A percentile compares a stretch with the other conserved stretches of the same genome.
phyloP scores from a whole-genome alignment of 352 stramenopile species.

The Aphanomyces invadans region DNA sequence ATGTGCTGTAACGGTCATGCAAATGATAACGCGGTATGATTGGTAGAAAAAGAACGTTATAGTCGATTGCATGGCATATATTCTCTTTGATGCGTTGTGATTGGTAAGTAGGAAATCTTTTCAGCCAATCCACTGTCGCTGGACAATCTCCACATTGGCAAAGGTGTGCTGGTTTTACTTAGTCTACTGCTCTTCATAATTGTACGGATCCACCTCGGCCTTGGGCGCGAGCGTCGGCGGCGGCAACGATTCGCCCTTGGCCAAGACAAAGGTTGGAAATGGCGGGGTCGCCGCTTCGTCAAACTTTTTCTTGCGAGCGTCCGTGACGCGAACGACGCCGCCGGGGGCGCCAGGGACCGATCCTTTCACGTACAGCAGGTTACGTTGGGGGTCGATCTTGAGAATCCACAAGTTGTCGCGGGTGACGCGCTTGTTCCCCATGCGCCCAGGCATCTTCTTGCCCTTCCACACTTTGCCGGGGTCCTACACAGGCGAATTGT shows the following conservation, averaged over 20 bases:
- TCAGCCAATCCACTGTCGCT: too few species aligned
- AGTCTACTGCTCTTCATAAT: conserved; percentile 59
- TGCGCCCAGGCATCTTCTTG: conserved; percentile 99
- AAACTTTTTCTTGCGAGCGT: conserved; percentile 80
- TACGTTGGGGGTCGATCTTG: conserved; percentile 88
- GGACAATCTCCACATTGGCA: neutral
- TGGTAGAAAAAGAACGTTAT: too few species aligned
- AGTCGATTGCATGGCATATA: too few species aligned
- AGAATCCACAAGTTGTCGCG: conserved; percentile 94
- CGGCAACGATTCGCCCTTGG: conserved; percentile 42
- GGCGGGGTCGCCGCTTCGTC: conserved; percentile 37
- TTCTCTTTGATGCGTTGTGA: too few species aligned
- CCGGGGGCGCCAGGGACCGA: conserved; percentile 87
- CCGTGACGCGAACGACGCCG: conserved; percentile 75
- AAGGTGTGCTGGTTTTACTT: neutral
- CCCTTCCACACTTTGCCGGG: conserved; percentile 98
- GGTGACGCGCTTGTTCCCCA: conserved; percentile 92
- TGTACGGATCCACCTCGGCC: conserved; percentile 66
- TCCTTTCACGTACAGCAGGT: conserved; percentile 92
- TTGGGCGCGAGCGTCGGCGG: conserved; percentile 70
- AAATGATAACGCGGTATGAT: neutral
- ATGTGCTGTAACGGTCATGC: neutral
- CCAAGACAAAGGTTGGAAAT: conserved; percentile 71
- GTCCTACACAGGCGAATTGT: conserved; percentile 41
- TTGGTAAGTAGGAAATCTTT: too few species aligned